phyloP scores from a whole-genome alignment of 73 alveolate genomes.

The Paramecium bursaria region DNA sequence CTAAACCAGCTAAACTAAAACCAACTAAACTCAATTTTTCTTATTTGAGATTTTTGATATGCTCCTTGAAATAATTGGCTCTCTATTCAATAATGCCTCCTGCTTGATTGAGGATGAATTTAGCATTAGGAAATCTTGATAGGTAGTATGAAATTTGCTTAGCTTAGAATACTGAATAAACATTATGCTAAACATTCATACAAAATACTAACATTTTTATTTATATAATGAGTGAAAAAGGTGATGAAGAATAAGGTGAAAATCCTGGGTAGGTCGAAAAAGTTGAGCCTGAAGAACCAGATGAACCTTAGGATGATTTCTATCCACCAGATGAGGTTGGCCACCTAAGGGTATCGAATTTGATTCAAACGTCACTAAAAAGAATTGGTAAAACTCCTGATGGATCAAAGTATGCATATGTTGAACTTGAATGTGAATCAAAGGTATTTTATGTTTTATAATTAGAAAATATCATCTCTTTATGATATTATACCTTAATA shows the following conservation, averaged over 20 bases:
- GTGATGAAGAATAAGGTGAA: constrained; percentile 39
- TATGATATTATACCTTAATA: constrained; percentile 32
- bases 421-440: constrained; percentile 58
- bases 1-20: constrained; percentile 53
- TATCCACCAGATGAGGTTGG: constrained; percentile 63
- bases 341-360: constrained; percentile 11
- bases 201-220: too few species aligned
- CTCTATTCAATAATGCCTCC: constrained; percentile 49
- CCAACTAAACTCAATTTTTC: constrained; percentile 36
- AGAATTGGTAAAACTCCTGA: constrained; percentile 69
- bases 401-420: constrained; percentile 46
- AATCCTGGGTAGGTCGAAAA: constrained; percentile 52
- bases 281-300: constrained; percentile 69
- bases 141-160: too few species aligned
- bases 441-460: background rate
- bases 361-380: constrained; percentile 37
- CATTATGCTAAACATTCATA: too few species aligned
- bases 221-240: constrained; percentile 55
- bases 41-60: background rate
- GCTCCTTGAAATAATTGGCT: constrained; percentile 1
- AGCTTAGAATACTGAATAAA: too few species aligned
- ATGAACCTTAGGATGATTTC: constrained; percentile 65
- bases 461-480: constrained; percentile 59
- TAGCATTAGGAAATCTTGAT: too few species aligned
- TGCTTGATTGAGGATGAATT: constrained; percentile 12